A percentile compares a stretch with the other conserved stretches of the same genome.
These are phyloP conservation scores for Cyclostephanos tholiformis DNA, from an alignment of 108 stramenopile genomes.

Conservation along the genomic window DNA sequence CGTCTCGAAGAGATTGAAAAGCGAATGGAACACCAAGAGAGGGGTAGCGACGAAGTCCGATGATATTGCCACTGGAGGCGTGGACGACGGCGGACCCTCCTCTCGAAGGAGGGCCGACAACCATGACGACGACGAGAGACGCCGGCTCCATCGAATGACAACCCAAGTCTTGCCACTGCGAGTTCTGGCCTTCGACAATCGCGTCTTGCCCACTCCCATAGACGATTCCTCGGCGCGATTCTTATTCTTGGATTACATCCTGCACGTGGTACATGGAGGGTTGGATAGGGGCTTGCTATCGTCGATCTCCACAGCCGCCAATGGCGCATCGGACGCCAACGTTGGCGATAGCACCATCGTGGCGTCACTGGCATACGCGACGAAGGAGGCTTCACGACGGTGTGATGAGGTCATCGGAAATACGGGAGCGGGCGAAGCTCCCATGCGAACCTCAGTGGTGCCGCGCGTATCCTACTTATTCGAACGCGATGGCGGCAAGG, in stretches of 20 bases:
- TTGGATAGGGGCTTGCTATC: slow-evolving; percentile 29
- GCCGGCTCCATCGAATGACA: neutral
- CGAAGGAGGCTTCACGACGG: slow-evolving; percentile 1
- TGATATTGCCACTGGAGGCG: neutral
- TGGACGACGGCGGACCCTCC: too few relatives aligned
- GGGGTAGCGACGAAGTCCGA: neutral
- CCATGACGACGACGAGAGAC: neutral
- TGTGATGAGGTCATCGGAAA: neutral
- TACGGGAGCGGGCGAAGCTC: neutral
- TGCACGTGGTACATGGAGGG: slow-evolving; percentile 21
- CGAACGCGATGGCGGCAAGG: slow-evolving; percentile 4
- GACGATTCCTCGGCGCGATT: slow-evolving; percentile 37
- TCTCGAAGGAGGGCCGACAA: neutral
- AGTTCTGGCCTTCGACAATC: slow-evolving; percentile 47
- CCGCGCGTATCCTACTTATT: slow-evolving; percentile 24
- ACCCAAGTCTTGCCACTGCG: slow-evolving; percentile 24
- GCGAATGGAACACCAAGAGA: neutral
- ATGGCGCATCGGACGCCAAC: neutral
- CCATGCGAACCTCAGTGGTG: slow-evolving; percentile 1
- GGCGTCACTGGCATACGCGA: slow-evolving; percentile 10
- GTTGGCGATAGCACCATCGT: slow-evolving; percentile 5
- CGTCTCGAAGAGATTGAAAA: neutral
- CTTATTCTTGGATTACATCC: slow-evolving; percentile 30
- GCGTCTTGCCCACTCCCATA: slow-evolving; percentile 32
- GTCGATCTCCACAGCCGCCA: neutral